These are phyloP conservation scores for Paragyromitra xinjiangensis DNA, from an alignment of 495 filamentous ascomycete species.

Conservation along the genomic window DNA sequence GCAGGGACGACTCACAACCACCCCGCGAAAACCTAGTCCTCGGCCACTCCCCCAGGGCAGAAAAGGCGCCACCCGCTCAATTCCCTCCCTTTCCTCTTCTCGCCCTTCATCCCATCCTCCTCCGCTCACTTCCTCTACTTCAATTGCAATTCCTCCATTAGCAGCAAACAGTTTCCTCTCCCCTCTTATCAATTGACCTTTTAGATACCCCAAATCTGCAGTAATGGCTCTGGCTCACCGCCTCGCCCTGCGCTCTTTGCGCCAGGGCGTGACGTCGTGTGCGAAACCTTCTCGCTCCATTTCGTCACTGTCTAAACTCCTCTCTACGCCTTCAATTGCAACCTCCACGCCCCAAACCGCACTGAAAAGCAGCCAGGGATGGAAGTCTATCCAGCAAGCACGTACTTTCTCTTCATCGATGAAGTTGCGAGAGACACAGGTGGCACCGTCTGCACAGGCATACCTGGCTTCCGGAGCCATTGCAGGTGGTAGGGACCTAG, in stretches of 20 bases:
- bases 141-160: constrained; percentile 24
- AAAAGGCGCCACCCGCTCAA: constrained; percentile 37
- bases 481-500: constrained; percentile 72
- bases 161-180: constrained; percentile 11
- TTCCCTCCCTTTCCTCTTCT: constrained; percentile 32
- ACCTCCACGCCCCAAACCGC: constrained; percentile 11
- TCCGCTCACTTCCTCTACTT: constrained; percentile 2
- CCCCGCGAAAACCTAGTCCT: constrained; percentile 33
- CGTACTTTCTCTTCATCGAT: constrained; percentile 56
- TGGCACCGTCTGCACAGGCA: constrained; percentile 82
- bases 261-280: constrained; percentile 39
- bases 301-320: constrained; percentile 54
- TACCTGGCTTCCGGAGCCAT: constrained; percentile 88
- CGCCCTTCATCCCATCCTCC: not conserved
- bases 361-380: constrained; percentile 40
- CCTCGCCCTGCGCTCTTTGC: constrained; percentile 52
- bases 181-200: constrained; percentile 17
- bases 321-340: constrained; percentile 41
- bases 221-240: constrained; percentile 54
- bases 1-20: constrained; percentile 35
- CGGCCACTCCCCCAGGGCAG: constrained; percentile 28
- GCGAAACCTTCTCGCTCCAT: constrained; percentile 51
- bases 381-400: constrained; percentile 55
- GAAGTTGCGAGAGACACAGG: constrained; percentile 62
- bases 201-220: constrained; percentile 22